A percentile compares a stretch with the other conserved stretches of the same genome.
Evolutionary conservation across 2,329 filamentous ascomycete species (phyloP).

Genomic region (Sporothrix brunneoviolacea): DNA sequence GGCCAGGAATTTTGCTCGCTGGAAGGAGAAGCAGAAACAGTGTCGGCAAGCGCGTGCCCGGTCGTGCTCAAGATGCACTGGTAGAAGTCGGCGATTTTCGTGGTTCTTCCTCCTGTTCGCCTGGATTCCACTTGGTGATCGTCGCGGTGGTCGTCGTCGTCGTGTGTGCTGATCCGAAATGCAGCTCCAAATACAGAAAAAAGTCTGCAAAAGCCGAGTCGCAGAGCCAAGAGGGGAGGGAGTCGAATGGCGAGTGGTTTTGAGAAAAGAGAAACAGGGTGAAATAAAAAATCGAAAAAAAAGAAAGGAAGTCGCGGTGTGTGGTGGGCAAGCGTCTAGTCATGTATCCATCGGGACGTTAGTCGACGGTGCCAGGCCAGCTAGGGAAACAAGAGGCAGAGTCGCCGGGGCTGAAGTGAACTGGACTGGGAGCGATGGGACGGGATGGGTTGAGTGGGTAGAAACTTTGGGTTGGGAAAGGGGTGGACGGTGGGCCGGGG

Average conservation of each 20-base stretch:
- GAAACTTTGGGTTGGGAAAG: conserved; percentile 14
- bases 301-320: background rate
- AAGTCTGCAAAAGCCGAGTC: no score
- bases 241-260: background rate
- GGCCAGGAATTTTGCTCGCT: no score
- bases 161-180: no score
- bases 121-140: no score
- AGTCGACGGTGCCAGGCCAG: conserved; percentile 3
- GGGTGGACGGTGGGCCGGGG: conserved; percentile 8
- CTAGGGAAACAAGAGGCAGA: background rate
- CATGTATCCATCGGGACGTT: conserved; percentile 13
- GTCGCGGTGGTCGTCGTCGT: no score
- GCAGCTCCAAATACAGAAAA: no score
- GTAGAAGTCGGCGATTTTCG: no score
- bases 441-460: conserved; percentile 14
- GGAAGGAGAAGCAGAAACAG: no score
- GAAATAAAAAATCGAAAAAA: conserved; percentile 2
- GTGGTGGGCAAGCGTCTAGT: conserved; percentile 13
- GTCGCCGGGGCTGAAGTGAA: background rate
- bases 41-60: no score
- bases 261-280: background rate
- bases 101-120: no score
- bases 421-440: conserved; percentile 9
- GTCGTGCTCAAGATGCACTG: no score
- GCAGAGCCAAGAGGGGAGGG: background rate